These are phyloP conservation scores for Adansonia digitata DNA, from an alignment of 345 rosid species.

Conservation along the genomic window DNA sequence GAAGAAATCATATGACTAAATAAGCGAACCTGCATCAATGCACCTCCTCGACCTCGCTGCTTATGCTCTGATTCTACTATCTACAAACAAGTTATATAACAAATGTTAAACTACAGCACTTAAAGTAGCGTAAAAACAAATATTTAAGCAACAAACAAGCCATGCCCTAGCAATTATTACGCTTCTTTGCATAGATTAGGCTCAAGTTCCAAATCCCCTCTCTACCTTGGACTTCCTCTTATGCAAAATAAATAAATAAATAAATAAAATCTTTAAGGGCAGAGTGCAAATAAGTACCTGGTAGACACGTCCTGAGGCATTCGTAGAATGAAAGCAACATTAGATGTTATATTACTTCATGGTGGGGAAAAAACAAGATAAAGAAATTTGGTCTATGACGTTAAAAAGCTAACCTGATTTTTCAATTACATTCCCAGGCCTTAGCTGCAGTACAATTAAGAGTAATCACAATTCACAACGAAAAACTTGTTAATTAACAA, in stretches of 20 bases:
- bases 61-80: slow-evolving; percentile 75
- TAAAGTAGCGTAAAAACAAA: not conserved
- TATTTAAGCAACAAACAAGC: not conserved
- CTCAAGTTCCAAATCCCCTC: not conserved
- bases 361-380: not conserved
- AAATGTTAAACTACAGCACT: slow-evolving; percentile 2
- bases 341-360: not conserved
- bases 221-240: not conserved
- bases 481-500: not conserved
- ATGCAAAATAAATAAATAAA: not conserved
- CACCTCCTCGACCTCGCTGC: slow-evolving; percentile 95
- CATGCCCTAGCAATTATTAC: not conserved
- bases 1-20: not conserved
- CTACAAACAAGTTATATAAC: slow-evolving; percentile 27
- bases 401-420: slow-evolving; percentile 52
- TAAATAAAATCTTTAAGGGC: not conserved
- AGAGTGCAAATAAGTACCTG: slow-evolving; percentile 38
- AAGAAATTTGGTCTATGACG: not conserved
- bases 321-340: not conserved
- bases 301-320: slow-evolving; percentile 59
- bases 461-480: not conserved
- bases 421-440: slow-evolving; percentile 83
- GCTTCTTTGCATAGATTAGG: not conserved
- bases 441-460: slow-evolving; percentile 42
- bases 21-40: slow-evolving; percentile 62